Conservation (phyloP, 2,329 filamentous ascomycete genomes). For the Exophiala aquamarina region DNA sequence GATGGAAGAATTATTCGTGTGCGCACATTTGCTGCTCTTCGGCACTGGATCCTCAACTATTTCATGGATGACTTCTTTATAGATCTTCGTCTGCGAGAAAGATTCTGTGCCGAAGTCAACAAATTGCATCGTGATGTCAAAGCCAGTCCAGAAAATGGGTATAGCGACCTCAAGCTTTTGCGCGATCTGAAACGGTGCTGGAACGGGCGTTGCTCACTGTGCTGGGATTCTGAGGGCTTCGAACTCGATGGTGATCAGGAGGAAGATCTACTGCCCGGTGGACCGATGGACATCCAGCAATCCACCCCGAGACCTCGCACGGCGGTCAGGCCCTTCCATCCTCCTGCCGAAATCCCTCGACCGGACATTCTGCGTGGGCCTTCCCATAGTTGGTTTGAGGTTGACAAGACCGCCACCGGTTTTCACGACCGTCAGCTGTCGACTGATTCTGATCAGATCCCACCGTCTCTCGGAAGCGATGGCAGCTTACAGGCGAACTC, state of each 20-base stretch:
- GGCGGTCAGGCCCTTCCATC: neutral
- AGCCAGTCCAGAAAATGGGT: conserved; percentile 52
- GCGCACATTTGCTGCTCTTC: conserved; percentile 87
- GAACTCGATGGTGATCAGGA: conserved; percentile 62
- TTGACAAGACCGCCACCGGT: conserved; percentile 44
- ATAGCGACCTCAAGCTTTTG: conserved; percentile 78
- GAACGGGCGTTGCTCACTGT: conserved; percentile 84
- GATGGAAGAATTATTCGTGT: conserved; percentile 92
- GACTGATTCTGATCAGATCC: conserved; percentile 21
- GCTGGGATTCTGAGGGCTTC: conserved; percentile 77
- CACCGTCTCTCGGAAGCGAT: conserved; percentile 42
- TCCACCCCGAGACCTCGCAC: conserved; percentile 22
- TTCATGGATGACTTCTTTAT: conserved; percentile 91
- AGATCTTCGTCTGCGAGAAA: conserved; percentile 69
- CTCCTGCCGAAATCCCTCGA: conserved; percentile 8
- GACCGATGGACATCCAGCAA: conserved; percentile 58
- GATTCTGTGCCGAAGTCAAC: conserved; percentile 82
- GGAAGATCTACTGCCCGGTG: conserved; percentile 72
- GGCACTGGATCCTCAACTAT: conserved; percentile 98
- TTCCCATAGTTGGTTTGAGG: conserved; percentile 21
- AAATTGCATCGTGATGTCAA: conserved; percentile 54
- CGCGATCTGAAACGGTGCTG: conserved; percentile 96
- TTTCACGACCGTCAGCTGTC: conserved; percentile 24
- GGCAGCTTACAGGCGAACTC: conserved; percentile 59
- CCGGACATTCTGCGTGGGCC: conserved; percentile 14